Base-by-base conservation (phyloP, 2,329 filamentous ascomycete species). In the Raffaelea ambrosiae region DNA sequence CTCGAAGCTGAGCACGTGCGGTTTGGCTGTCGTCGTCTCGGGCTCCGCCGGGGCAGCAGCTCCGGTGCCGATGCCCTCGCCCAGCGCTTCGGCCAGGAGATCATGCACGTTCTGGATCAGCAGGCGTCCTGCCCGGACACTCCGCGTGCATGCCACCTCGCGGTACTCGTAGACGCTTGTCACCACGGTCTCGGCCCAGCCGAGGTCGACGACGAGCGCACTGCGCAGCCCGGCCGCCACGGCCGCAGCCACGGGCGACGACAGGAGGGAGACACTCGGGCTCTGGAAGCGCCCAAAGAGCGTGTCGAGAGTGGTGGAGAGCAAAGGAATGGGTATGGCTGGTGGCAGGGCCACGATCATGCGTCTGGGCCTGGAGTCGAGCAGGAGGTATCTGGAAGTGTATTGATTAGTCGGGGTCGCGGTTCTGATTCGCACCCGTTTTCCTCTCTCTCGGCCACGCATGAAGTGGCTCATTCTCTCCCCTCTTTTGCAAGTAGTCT, bases 91-190 rank as follows among this genome's bases (percentile, higher is more conserved):
- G 59, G 75, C 73, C 3, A 91, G 63, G 18, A 86, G 61, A 48
- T 74, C 76, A 56, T 83, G 86, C 57, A 88, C 82, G 48, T 83
- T 77, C 55, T 84, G 74, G 40, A 84, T 76, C 19, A 97, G 68
- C 49, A 77, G 63, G 59, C 83, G 90, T 50, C 84, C 88, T 31
- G 81, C 89, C 54, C 93, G 76, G 14, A 87, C 73, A 36, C 79
- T 91, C 47, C 87, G 76, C 48, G 73, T 78, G 47, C 79, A 80
- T 16, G 75, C 72, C 1, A 95, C 79, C 62, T 95, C 89, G 47
- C 87, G 83, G 62, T 89, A 95, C 66, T 98, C 93, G 60, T 90
- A 97, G 7, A 97, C 75, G 5, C 83, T 86, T 0, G 88, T 95
- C 20, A 94, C 79, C 1, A 84, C 77, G 0, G 90, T 95, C 64